These are phyloP conservation scores for Phytophthora chlamydospora DNA, from an alignment of 352 stramenopile genomes.

Conservation along the genomic window DNA sequence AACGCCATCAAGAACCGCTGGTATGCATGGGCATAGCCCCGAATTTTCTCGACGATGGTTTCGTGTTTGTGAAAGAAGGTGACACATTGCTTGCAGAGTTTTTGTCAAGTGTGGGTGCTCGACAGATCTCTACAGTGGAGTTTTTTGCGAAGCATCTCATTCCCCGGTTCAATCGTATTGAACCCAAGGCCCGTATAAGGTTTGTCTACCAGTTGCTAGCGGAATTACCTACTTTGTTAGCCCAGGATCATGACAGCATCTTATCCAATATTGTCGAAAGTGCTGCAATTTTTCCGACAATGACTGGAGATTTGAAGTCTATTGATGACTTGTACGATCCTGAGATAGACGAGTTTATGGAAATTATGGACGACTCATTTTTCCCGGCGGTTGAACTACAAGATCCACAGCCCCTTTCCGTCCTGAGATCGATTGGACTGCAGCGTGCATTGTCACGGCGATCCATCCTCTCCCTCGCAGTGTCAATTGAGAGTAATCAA, in stretches of 20 bases:
- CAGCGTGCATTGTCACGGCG: slow-evolving; percentile 66
- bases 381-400: slow-evolving; percentile 70
- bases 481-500: slow-evolving; percentile 67
- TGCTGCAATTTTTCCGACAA: slow-evolving; percentile 64
- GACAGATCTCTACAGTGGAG: slow-evolving; percentile 47
- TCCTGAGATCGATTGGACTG: slow-evolving; percentile 67
- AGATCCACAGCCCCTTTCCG: slow-evolving; percentile 54
- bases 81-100: slow-evolving; percentile 40
- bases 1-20: slow-evolving; percentile 23
- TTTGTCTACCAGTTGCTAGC: slow-evolving; percentile 54
- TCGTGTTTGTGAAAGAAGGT: slow-evolving; percentile 54
- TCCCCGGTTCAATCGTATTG: slow-evolving; percentile 47
- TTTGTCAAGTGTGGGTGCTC: slow-evolving; percentile 39
- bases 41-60: slow-evolving; percentile 56
- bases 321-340: slow-evolving; percentile 77
- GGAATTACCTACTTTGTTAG: slow-evolving; percentile 47
- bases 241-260: slow-evolving; percentile 47
- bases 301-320: slow-evolving; percentile 54
- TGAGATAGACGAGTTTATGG: slow-evolving; percentile 70
- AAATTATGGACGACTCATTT: slow-evolving; percentile 74
- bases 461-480: slow-evolving; percentile 65
- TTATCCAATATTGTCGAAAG: slow-evolving; percentile 51
- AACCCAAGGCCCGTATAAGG: slow-evolving; percentile 36
- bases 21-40: slow-evolving; percentile 50
- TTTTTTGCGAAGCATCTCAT: slow-evolving; percentile 62